Base-by-base conservation (phyloP, 2,329 filamentous ascomycete species). In the Verticillium klebahnii region DNA sequence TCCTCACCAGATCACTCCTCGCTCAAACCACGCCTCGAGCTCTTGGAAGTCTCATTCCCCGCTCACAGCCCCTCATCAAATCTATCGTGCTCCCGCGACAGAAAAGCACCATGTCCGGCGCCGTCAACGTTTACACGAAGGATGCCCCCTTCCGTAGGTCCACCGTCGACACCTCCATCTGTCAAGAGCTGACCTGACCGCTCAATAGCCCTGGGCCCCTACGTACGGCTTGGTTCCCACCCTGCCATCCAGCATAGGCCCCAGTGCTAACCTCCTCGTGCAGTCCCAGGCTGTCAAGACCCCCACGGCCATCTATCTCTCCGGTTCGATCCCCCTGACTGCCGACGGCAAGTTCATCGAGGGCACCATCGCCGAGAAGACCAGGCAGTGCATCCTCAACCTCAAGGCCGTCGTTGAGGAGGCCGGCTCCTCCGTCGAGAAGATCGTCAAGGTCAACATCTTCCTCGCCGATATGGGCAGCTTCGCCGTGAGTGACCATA, bases 401-500 rank as follows among this genome's bases (percentile, higher is more conserved):
- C 85, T 97, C 72, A 84, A 89, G 75, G 90, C 91, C 54, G 92
- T 98, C 62, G 86, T 98, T 59, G 85, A 87, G 64, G 92, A 89
- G 69, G 92, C 93, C 29, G 92, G 91, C 60, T 93, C 90, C 25
- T 86, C 84, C 59, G 84, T 98, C 63, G 78, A 85, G 66, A 91
- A 88, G 76, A 89, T 97, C 56, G 91, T 97, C 79, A 97, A 97
- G 85, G 90, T 93, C 69, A 92, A 88, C 74, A 89, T 97, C 73
- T 98, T 97, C 84, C 80, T 98, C 65, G 89, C 90, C 58, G 90
- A 96, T 77, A 98, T 98, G 94, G 85, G 83, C 66, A 84, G 95
- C 78, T 98, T 98, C 73, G 88, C 85, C 58, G 82, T 84, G 71
- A 68, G 81, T 73, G 23, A 32, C 25, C 19, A 23, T 14, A 7